Evolutionary conservation across 148 eudicot genomes (phyloP), one percentile per base, ranked within the genome.

Genomic region (Rhododendron simsii): DNA sequence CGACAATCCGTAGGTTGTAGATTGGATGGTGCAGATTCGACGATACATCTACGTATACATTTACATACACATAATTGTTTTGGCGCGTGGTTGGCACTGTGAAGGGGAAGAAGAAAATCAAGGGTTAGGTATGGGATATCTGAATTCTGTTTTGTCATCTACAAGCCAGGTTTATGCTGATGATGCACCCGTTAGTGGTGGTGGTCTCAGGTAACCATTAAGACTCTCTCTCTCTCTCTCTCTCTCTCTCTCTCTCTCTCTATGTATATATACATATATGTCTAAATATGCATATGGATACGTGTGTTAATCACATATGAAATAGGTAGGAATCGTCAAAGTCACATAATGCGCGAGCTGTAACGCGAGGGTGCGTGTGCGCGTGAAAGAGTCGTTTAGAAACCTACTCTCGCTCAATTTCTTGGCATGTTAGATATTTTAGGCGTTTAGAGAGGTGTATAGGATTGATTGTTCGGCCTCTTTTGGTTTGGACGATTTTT

Each of bases 171-270:
- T 89, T 87, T 94, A 90, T 83, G 93, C 88, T 53, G 93, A 92
- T 79, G 95, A 93, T 51, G 88, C 92, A 35, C 98, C 98, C 2
- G 98, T 92, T 81, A 93, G 92, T 65, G 98, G 98, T 59, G 95
- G 98, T 35, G 98, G 98, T 80, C 92, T 95, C 86, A 95, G 98
- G 98, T 94, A 57, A 76, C 57, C 84, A 73, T 63, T 44, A 59
- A 53, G 10, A 44, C 35, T 84, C 23, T 88, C 80, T 67, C 41
- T 44, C 80, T 77, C 51, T 76, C 79, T 76, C 48, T 75, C 79
- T 77, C 50, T 45, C 55, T 78, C 80, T 77, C 53, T 76, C 80
- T 76, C 50, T 76, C 80, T 76, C 3, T 76, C 0, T 76, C 0
- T 76, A 1, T 77, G 1, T n/a, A 16, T 51, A 23, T 48, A 3